Conservation (phyloP, 1,139 yeast species). For the Protomyces lactucae-debilis region DNA sequence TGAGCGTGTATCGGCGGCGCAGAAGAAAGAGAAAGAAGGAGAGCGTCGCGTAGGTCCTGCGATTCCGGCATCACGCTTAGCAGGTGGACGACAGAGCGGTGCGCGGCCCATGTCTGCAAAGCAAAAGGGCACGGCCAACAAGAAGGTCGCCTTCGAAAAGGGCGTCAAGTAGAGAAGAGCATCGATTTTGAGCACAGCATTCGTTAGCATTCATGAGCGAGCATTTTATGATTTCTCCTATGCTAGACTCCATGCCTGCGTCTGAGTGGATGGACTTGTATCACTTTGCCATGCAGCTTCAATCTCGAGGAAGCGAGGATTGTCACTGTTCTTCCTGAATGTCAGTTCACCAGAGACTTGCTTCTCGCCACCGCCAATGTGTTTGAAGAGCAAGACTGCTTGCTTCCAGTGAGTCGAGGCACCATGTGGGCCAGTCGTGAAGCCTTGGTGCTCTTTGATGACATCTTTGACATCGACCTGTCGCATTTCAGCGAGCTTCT, state of each 20-base stretch:
- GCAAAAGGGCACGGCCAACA: background rate
- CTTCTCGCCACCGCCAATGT: conserved; percentile 28
- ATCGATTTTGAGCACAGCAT: background rate
- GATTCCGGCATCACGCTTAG: background rate
- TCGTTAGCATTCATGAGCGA: background rate
- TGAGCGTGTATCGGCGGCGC: background rate
- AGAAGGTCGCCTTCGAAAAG: background rate
- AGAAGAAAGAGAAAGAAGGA: background rate
- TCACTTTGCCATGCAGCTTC: conserved; percentile 45
- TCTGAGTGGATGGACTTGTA: background rate
- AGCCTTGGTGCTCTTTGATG: conserved; percentile 44
- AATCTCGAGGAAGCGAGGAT: conserved; percentile 57
- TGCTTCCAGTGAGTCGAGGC: conserved; percentile 49
- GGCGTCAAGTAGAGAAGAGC: background rate
- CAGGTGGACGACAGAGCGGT: background rate
- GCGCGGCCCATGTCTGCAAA: conserved; percentile 1
- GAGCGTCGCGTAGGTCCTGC: background rate
- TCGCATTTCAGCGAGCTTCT: conserved; percentile 9
- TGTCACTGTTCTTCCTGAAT: conserved; percentile 40
- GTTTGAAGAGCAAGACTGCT: conserved; percentile 28
- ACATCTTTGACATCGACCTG: conserved; percentile 1
- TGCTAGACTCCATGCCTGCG: background rate
- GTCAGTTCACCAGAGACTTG: conserved; percentile 30
- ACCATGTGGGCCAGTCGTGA: conserved; percentile 78
- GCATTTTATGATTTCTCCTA: background rate